Evolutionary conservation across 2,329 filamentous ascomycete genomes (phyloP).

Genomic region (Fusarium metavorans): DNA sequence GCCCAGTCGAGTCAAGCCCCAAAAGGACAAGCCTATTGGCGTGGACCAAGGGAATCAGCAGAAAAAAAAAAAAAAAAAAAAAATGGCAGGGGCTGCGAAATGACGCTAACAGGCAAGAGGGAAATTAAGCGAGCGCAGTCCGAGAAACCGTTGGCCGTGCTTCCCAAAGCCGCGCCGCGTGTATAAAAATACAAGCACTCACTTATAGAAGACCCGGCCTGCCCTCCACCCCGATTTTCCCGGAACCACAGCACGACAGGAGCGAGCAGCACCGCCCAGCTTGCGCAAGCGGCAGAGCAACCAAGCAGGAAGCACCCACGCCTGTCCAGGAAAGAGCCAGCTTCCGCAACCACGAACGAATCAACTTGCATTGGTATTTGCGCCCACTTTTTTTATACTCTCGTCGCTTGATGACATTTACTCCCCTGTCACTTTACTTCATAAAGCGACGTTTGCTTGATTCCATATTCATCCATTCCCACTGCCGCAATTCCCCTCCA

Average conservation of each 20-base stretch:
- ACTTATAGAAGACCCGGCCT: slow-evolving; percentile 59
- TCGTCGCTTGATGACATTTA: neutral
- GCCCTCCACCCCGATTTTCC: slow-evolving; percentile 58
- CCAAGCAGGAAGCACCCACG: slow-evolving; percentile 37
- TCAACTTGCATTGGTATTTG: neutral
- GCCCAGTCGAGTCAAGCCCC: slow-evolving; percentile 20
- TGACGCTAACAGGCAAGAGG: slow-evolving; percentile 51
- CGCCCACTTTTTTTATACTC: slow-evolving; percentile 27
- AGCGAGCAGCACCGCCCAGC: slow-evolving; percentile 22
- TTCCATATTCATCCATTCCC: slow-evolving; percentile 9
- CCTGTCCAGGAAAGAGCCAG: slow-evolving; percentile 33
- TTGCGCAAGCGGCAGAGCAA: slow-evolving; percentile 39
- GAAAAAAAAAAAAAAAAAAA: slow-evolving; percentile 27
- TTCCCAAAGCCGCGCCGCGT: slow-evolving; percentile 48
- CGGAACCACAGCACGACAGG: slow-evolving; percentile 41
- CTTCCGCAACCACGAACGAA: slow-evolving; percentile 18
- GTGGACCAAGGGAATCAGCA: slow-evolving; percentile 35
- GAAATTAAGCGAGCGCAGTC: slow-evolving; percentile 53
- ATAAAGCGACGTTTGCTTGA: neutral
- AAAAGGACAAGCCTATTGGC: slow-evolving; percentile 34
- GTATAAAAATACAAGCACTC: slow-evolving; percentile 61
- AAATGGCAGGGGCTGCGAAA: slow-evolving; percentile 38
- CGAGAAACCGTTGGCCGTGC: slow-evolving; percentile 51
- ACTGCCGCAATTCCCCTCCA: slow-evolving; percentile 26
- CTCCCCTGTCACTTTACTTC: slow-evolving; percentile 4